Evolutionary conservation across 1,284 basidiomycete genomes (phyloP).

Genomic region (Microbotryum violaceum): DNA sequence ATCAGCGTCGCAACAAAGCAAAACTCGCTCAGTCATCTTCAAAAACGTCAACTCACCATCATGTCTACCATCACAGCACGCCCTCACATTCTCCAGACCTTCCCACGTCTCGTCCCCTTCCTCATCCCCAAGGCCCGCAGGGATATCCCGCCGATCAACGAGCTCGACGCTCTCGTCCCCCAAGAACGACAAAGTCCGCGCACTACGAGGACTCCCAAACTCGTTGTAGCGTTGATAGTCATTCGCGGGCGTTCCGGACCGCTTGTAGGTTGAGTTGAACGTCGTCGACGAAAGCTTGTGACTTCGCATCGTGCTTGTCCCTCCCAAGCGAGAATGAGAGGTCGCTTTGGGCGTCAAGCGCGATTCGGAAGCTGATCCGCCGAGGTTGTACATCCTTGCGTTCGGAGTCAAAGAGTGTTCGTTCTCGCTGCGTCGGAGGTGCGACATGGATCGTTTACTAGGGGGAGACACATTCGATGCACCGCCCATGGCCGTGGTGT

Average conservation of each 20-base stretch:
- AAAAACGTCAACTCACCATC: slow-evolving; percentile 41
- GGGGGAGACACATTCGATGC: no score
- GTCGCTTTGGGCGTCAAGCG: slow-evolving; percentile 41
- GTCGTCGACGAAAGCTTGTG: slow-evolving; percentile 49
- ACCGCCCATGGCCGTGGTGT: no score
- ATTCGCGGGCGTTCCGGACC: slow-evolving; percentile 76
- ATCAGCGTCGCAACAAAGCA: no score
- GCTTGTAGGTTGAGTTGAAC: slow-evolving; percentile 62
- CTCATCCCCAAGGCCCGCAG: slow-evolving; percentile 61
- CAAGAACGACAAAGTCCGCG: slow-evolving; percentile 45
- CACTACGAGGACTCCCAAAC: slow-evolving; percentile 61
- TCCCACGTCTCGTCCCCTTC: slow-evolving; percentile 77
- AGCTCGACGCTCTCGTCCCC: slow-evolving; percentile 59
- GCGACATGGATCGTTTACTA: no score
- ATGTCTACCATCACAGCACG: slow-evolving; percentile 61
- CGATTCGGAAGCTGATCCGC: slow-evolving; percentile 31
- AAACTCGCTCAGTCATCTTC: no score
- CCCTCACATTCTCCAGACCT: slow-evolving; percentile 82
- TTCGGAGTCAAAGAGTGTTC: neutral
- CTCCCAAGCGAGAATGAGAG: slow-evolving; percentile 38
- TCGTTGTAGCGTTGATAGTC: slow-evolving; percentile 72
- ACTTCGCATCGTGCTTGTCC: slow-evolving; percentile 33
- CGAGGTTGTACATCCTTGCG: slow-evolving; percentile 5
- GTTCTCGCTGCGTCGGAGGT: no score
- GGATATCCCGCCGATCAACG: slow-evolving; percentile 47